A percentile compares a stretch with the other conserved stretches of the same genome.
Evolutionary conservation across 441 rosid genomes (phyloP).

Genomic region (Raphanus hybrid): DNA sequence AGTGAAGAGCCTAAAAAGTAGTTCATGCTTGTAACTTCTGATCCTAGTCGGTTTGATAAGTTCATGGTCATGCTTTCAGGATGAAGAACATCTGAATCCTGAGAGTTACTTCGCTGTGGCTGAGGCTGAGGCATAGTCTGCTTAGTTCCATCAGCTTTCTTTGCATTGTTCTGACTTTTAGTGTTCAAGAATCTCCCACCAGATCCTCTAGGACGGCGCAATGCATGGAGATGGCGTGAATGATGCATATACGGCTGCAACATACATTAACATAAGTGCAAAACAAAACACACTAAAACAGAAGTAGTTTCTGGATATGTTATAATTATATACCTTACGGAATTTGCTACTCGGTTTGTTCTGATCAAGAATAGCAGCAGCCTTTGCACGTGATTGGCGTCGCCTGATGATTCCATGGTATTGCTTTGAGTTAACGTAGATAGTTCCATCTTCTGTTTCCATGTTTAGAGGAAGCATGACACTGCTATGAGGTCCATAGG

Average conservation of each 20-base stretch:
- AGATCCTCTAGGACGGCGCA: conserved; percentile 89
- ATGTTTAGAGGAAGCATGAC: conserved; percentile 77
- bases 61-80: conserved; percentile 63
- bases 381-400: conserved; percentile 83
- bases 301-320: not conserved
- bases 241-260: conserved; percentile 82
- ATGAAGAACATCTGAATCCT: conserved; percentile 75
- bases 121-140: conserved; percentile 41
- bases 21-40: conserved; percentile 77
- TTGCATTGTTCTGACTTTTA: conserved; percentile 45
- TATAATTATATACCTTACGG: conserved; percentile 61
- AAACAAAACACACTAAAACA: not conserved
- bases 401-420: conserved; percentile 89
- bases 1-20: conserved; percentile 42
- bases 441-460: conserved; percentile 75
- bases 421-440: conserved; percentile 91
- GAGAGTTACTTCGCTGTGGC: conserved; percentile 63
- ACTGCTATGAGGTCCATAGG: conserved; percentile 74
- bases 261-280: conserved; percentile 17
- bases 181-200: conserved; percentile 93
- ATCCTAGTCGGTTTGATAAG: conserved; percentile 58
- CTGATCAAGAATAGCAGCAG: conserved; percentile 55
- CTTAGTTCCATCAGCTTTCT: conserved; percentile 27
- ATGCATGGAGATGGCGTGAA: conserved; percentile 91
- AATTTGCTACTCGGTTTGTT: conserved; percentile 50